Conservation (phyloP, 768 basidiomycete genomes). For the Strobilomyces echinocephalus region DNA sequence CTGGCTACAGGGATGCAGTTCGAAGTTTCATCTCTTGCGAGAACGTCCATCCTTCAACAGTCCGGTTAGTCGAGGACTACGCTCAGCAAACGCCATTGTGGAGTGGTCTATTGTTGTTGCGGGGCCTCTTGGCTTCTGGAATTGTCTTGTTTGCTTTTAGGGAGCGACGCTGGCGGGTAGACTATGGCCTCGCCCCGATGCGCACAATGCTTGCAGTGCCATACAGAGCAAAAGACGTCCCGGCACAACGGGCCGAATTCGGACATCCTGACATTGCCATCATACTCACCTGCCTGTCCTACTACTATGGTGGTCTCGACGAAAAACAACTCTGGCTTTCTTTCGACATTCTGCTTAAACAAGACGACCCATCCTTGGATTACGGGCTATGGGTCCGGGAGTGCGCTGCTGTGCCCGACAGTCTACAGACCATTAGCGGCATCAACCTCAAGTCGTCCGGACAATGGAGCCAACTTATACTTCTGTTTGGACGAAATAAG, state of each 20-base stretch:
- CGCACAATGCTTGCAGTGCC: conserved; percentile 37
- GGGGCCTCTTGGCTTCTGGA: conserved; percentile 32
- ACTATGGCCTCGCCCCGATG: conserved; percentile 32
- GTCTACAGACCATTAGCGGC: neutral
- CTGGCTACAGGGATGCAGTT: conserved; percentile 6
- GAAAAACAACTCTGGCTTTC: neutral
- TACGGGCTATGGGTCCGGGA: conserved; percentile 10
- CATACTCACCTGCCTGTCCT: conserved; percentile 33
- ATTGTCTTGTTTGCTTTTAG: conserved; percentile 29
- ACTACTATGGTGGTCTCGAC: conserved; percentile 34
- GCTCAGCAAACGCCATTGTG: conserved; percentile 9
- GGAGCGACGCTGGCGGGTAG: conserved; percentile 37
- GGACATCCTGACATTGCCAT: conserved; percentile 36
- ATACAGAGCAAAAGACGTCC: conserved; percentile 37
- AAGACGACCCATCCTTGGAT: neutral
- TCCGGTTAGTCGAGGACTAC: conserved; percentile 8
- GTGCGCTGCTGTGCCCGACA: neutral
- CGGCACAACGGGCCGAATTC: conserved; percentile 35
- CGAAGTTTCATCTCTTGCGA: conserved; percentile 21
- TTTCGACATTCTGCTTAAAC: conserved; percentile 2
- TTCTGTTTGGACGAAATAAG: conserved; percentile 23
- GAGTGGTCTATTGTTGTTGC: conserved; percentile 28
- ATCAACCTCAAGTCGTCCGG: conserved; percentile 21
- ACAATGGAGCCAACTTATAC: conserved; percentile 18
- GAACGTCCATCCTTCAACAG: neutral